These are phyloP conservation scores for Alternaria metachromatica DNA, from an alignment of 2,329 filamentous ascomycete genomes.

Conservation along the genomic window DNA sequence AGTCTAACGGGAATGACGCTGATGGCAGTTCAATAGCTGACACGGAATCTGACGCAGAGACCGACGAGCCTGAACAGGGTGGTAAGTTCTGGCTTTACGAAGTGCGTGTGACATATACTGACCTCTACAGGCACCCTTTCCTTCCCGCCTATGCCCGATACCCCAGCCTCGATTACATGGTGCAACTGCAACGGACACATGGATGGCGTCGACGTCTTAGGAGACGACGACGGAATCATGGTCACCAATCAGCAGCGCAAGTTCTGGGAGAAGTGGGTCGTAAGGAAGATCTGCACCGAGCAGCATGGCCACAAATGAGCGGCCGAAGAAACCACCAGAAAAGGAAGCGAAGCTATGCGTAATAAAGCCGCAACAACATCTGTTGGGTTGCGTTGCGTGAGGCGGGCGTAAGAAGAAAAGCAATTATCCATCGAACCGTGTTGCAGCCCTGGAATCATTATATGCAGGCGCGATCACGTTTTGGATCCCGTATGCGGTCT, in stretches of 20 bases:
- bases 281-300: constrained; percentile 54
- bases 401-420: not conserved
- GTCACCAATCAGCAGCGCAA: constrained; percentile 60
- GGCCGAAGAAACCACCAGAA: not conserved
- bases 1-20: constrained; percentile 34
- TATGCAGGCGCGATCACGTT: constrained; percentile 20
- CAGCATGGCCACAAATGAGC: constrained; percentile 49
- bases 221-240: constrained; percentile 57
- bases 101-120: not conserved
- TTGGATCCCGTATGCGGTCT: constrained; percentile 16
- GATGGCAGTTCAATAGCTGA: constrained; percentile 46
- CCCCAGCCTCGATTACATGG: constrained; percentile 55
- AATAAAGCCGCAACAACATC: not conserved
- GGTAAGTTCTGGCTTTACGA: constrained; percentile 1
- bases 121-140: constrained; percentile 47
- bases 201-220: constrained; percentile 54
- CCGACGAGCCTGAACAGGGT: constrained; percentile 48
- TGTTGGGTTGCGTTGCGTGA: constrained; percentile 1
- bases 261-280: constrained; percentile 63
- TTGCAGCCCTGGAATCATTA: not conserved
- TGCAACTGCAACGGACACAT: constrained; percentile 54
- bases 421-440: constrained; percentile 8
- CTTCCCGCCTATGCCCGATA: constrained; percentile 55
- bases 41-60: constrained; percentile 43
- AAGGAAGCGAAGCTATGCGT: not conserved